Base-by-base conservation (phyloP, 1,139 yeast genomes). In the Nakaseomyces uthaithaninus region DNA sequence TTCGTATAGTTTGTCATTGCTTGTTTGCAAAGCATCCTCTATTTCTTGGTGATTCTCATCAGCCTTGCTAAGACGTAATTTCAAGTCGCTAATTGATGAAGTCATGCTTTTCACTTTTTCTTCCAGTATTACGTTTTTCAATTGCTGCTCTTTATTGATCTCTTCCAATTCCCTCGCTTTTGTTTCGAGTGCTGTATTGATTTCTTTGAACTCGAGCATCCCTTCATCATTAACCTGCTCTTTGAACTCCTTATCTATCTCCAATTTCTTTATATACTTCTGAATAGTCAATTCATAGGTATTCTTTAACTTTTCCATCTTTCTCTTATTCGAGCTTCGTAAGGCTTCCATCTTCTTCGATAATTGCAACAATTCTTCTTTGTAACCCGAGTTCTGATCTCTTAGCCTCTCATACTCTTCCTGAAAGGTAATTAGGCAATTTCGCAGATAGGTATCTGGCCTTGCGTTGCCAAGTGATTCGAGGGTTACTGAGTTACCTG, bases 21-120 rank as follows among this genome's bases (percentile, higher is more conserved):
- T 45, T n/a, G 48, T 44, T 27, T 45, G 40, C 22, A 41, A 41
- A 26, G 42, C 26, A 18, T 46, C 50, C 14, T 45, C 44, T 8
- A 37, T 28, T 33, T 39, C 37, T 3, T 41, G 37, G 12, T 30
- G 39, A 14, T 28, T 36, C 3, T 45, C 45, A 17, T 40, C 45
- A 12, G 38, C 36, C n/a, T 33, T 36, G 6, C 16, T 19, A 3
- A 23, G 23, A 11, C 15, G 12, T n/a, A 25, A 25, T 3, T 18
- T 23, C 14, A 9, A 10, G 14, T 10, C 6, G 20, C 18, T 17
- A 17, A 40, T 28, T 5, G 30, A 17, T 8, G 38, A 26, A n/a
- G 36, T 15, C 6, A 26, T 4, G n/a, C 8, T 16, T 11, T 20
- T 18, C 7, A 30, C 27, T 14, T 33, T 38, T 11, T 24, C 37